These are phyloP conservation scores for Vaccinium vitisidaea DNA, from an alignment of 148 eudicot species.

Conservation along the genomic window DNA sequence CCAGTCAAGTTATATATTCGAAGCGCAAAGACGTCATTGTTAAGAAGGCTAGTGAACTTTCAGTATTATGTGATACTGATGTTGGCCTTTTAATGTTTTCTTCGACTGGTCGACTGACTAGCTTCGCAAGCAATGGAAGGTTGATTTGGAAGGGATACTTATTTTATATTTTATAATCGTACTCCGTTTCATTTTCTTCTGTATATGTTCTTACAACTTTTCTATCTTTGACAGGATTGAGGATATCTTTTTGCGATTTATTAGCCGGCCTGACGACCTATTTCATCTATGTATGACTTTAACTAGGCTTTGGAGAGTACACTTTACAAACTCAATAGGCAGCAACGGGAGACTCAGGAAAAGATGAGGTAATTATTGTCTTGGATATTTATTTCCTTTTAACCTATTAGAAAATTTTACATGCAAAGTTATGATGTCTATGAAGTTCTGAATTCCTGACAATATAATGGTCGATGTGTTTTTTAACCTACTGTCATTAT, in stretches of 20 bases:
- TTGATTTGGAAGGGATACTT: not conserved
- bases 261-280: conserved; percentile 23
- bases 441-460: not conserved
- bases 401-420: not conserved
- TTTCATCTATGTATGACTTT: not conserved
- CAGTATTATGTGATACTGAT: conserved; percentile 34
- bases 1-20: conserved; percentile 22
- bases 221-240: conserved; percentile 27
- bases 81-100: conserved; percentile 42
- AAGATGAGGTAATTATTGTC: conserved; percentile 26
- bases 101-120: conserved; percentile 27
- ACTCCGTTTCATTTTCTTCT: not conserved
- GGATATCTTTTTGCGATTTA: conserved; percentile 32
- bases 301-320: conserved; percentile 27
- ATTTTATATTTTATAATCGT: not conserved
- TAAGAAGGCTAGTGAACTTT: conserved; percentile 32
- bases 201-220: not conserved
- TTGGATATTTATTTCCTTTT: not conserved
- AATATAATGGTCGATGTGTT: not conserved
- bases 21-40: conserved; percentile 34
- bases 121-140: conserved; percentile 34
- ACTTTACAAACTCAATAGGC: conserved; percentile 24
- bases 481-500: not conserved
- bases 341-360: conserved; percentile 24
- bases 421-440: not conserved